phyloP scores from a whole-genome alignment of 2,329 filamentous ascomycete species.

The Elsinoe arachidis region DNA sequence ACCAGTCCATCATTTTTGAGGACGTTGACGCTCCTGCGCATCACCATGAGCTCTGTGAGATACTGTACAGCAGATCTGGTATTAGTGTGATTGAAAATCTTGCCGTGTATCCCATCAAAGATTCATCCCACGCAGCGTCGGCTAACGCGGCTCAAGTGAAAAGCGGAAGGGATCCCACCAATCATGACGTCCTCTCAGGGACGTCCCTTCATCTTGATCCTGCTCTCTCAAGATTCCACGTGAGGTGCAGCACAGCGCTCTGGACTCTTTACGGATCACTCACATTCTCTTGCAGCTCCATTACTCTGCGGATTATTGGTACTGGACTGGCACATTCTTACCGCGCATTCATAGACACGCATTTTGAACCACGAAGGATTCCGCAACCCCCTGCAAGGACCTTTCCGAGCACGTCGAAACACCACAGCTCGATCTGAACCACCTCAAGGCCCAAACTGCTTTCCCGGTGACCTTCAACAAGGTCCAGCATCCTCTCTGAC shows the following conservation, averaged over 20 bases:
- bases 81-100: no score
- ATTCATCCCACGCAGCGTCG: neutral
- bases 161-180: slow-evolving; percentile 7
- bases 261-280: neutral
- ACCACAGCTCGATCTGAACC: no score
- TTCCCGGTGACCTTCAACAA: no score
- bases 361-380: neutral
- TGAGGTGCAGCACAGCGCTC: neutral
- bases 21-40: neutral
- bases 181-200: slow-evolving; percentile 5
- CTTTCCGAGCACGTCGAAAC: neutral
- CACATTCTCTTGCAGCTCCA: neutral
- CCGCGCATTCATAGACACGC: neutral
- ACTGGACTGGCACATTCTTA: neutral
- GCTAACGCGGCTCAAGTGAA: slow-evolving; percentile 1
- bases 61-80: neutral
- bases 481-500: neutral
- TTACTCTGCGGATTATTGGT: no score
- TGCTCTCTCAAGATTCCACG: neutral
- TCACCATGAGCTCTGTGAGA: neutral
- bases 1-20: neutral
- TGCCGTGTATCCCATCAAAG: neutral
- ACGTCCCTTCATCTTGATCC: slow-evolving; percentile 8
- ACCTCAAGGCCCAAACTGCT: no score
- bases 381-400: neutral